Evolutionary conservation across 2,329 filamentous ascomycete genomes (phyloP).

Genomic region (Aspergillus viridinutans): DNA sequence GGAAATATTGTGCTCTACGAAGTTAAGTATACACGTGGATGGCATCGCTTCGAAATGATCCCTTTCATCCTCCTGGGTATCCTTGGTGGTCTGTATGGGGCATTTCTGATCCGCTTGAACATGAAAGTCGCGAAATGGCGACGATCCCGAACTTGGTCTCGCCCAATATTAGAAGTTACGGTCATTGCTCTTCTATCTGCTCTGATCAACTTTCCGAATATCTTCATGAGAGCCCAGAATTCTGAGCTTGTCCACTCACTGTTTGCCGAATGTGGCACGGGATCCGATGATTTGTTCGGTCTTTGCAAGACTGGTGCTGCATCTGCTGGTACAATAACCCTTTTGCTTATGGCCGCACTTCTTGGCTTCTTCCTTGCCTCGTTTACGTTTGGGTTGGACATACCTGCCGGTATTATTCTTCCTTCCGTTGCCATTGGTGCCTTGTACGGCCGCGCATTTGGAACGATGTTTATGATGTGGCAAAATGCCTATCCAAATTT

Average conservation of each 20-base stretch:
- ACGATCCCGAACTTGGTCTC: conserved; percentile 63
- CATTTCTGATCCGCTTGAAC: conserved; percentile 90
- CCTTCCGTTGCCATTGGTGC: conserved; percentile 96
- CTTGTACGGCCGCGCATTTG: conserved; percentile 80
- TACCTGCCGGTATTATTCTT: conserved; percentile 91
- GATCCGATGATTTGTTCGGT: conserved; percentile 79
- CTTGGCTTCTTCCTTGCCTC: conserved; percentile 81
- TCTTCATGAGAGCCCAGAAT: conserved; percentile 90
- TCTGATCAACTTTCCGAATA: conserved; percentile 89
- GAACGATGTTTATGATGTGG: conserved; percentile 85
- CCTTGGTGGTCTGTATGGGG: conserved; percentile 88
- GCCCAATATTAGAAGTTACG: conserved; percentile 74
- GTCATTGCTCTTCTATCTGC: conserved; percentile 78
- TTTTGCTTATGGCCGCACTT: conserved; percentile 75
- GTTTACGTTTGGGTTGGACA: conserved; percentile 88
- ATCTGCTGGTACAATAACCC: conserved; percentile 74
- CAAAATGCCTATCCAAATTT: conserved; percentile 73
- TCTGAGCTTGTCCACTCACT: conserved; percentile 88
- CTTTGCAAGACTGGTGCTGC: conserved; percentile 85
- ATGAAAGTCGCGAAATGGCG: conserved; percentile 82
- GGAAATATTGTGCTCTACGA: conserved; percentile 96
- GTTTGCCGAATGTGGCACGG: conserved; percentile 82
- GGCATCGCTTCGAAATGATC: conserved; percentile 91
- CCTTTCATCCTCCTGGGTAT: conserved; percentile 85
- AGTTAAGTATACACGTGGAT: conserved; percentile 84